Percentiles rank a stretch among this genome's conserved stretches.
phyloP scores from a whole-genome alignment of 495 filamentous ascomycete species.

The Trichocladium uniseriatum region DNA sequence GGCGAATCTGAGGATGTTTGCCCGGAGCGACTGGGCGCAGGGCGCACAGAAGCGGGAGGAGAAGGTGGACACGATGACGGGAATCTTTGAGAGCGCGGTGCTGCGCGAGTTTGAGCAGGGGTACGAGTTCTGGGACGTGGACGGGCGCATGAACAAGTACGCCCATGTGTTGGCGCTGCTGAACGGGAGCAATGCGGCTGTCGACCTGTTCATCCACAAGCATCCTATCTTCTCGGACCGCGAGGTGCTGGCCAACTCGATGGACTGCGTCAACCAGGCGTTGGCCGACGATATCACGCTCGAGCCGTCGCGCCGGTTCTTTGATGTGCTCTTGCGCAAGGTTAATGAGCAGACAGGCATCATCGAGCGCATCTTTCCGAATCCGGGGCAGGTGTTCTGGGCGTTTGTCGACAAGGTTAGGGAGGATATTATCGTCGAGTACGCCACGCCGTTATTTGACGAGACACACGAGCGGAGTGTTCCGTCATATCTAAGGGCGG shows the following conservation, averaged over 20 bases:
- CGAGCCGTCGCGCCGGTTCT: slow-evolving; percentile 73
- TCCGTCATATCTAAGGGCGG: slow-evolving; percentile 73
- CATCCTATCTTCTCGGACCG: slow-evolving; percentile 71
- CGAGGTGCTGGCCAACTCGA: slow-evolving; percentile 61
- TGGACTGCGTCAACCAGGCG: slow-evolving; percentile 73
- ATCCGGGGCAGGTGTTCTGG: slow-evolving; percentile 60
- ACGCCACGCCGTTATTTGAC: slow-evolving; percentile 77
- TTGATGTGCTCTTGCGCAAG: slow-evolving; percentile 57
- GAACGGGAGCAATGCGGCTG: slow-evolving; percentile 68
- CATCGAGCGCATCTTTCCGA: slow-evolving; percentile 79
- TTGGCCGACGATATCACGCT: slow-evolving; percentile 53
- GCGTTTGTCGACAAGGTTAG: slow-evolving; percentile 73
- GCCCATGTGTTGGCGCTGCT: slow-evolving; percentile 73
- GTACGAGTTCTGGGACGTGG: slow-evolving; percentile 80
- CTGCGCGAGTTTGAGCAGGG: slow-evolving; percentile 86
- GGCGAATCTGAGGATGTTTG: slow-evolving; percentile 65
- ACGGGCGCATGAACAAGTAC: slow-evolving; percentile 81
- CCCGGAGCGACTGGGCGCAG: slow-evolving; percentile 66
- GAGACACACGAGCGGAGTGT: slow-evolving; percentile 73
- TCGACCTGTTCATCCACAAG: slow-evolving; percentile 81
- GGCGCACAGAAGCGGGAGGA: slow-evolving; percentile 63
- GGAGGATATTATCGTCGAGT: slow-evolving; percentile 78
- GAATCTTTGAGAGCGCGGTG: slow-evolving; percentile 84
- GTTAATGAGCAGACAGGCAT: slow-evolving; percentile 78
- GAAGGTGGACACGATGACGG: slow-evolving; percentile 61